Base-by-base conservation (phyloP, 139 green algal species). In the Tetraselmis chui region DNA sequence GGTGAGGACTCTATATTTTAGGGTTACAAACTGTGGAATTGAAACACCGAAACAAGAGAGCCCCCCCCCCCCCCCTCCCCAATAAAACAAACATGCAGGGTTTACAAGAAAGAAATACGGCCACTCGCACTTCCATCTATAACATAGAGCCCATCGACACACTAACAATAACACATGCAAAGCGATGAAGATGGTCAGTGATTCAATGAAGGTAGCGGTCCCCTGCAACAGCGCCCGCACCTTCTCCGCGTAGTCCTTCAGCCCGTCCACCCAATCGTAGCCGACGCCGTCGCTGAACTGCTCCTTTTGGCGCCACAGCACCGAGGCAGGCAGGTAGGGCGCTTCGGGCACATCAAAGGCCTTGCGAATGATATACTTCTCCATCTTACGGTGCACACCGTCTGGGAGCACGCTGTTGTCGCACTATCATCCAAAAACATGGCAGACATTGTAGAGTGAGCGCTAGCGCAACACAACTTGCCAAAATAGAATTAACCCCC, bases 301-400 rank as follows among this genome's bases (percentile, higher is more conserved):
- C 92, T 99, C 97, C 88, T 99, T 99, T 88, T 99, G 97, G 25
- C 97, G 88, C 90, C 91, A 99, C 76, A 99, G 89, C 85, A 98
- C 93, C 27, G 86, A 81, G 28, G 91, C 91, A 28, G 96, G 96
- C 75, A 99, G 89, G 87, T 97, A 98, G 11, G 94, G 92, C 30
- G 93, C 78, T 76, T 97, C 95, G 0, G 89, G 89, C 0, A 84
- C 88, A 87, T 99, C 96, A 89, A 99, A 99, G 2, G 97, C 97
- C 89, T 98, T 98, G 78, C 94, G 91, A 59, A 98, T 83, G 0
- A 99, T 91, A 85, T 96, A 99, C 89, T 99, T 99, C 90, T 99
- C 97, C 77, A 99, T 95, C 59, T 82, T 85, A 22, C 84, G 82
- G 84, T 95, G 89, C 31, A 87, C 80, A 26, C 92, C 93, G 80